A percentile compares a stretch with the other conserved stretches of the same genome.
phyloP scores from a whole-genome alignment of 345 rosid genomes.

The Rhodomyrtus tomentosa region DNA sequence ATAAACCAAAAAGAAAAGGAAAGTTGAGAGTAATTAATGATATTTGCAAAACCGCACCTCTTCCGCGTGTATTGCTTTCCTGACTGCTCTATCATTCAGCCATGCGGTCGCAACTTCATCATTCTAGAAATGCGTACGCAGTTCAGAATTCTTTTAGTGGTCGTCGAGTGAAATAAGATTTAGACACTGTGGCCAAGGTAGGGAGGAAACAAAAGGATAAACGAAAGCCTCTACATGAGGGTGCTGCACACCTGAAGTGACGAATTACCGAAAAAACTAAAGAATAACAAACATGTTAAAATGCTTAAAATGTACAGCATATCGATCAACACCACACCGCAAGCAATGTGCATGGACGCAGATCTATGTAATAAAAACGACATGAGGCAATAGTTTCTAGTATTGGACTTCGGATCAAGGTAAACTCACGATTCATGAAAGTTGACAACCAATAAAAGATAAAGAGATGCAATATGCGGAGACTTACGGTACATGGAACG shows the following conservation, averaged over 20 bases:
- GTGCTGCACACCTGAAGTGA: neutral
- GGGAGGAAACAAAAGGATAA: neutral
- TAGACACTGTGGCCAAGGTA: neutral
- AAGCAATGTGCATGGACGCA: neutral
- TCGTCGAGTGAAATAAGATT: neutral
- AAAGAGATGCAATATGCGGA: neutral
- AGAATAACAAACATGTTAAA: neutral
- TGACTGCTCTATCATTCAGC: constrained; percentile 24
- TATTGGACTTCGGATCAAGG: neutral
- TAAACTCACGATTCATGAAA: constrained; percentile 25
- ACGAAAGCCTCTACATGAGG: neutral
- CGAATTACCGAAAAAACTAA: neutral
- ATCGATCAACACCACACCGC: neutral
- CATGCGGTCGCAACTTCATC: constrained; percentile 27
- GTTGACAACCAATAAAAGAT: neutral
- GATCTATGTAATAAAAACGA: neutral
- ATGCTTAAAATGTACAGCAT: neutral
- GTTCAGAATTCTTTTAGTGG: neutral
- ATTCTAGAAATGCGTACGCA: neutral
- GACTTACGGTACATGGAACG: constrained; percentile 27
- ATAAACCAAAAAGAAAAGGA: neutral
- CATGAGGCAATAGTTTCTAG: neutral
- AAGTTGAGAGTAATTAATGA: neutral
- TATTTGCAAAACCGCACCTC: constrained; percentile 4
- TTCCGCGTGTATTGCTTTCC: constrained; percentile 30